Evolutionary conservation across 441 rosid genomes (phyloP), one percentile per base, ranked within the genome.

Genomic region (Erodium chrysanthum): DNA sequence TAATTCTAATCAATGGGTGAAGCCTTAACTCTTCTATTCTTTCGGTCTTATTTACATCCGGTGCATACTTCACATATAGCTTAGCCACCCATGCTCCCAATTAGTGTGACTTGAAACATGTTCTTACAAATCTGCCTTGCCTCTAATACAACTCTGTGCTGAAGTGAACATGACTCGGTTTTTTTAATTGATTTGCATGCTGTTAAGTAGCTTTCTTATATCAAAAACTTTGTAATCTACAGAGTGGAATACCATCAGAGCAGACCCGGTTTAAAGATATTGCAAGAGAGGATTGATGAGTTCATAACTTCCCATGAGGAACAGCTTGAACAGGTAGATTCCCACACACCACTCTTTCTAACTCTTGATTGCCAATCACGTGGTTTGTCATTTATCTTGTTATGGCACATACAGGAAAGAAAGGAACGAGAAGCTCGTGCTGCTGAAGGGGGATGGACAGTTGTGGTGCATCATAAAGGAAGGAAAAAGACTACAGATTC

Each of bases 371-470:
- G 18, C 54, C 58, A 5, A 4, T 50, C 46, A 33, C 31, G 10
- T 67, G 2, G 62, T 68, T 67, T 61, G 64, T 70, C 21, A 35
- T 52, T 75, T 33, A 25, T 14, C 0, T 67, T 76, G 21, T 72
- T 50, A 46, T 67, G 75, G 12, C 64, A 50, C 62, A 67, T 70
- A 72, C 84, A 94, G 97, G 90, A 83, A 81, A 80, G 81, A 64
- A 81, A 80, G 78, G 92, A 86, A 70, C 82, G 78, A 72, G 92
- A 85, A 79, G 88, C 83, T 42, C 85, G 64, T 52, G 85, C 75
- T 64, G 84, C 86, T 22, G 91, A 84, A 66, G 95, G 84, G 46
- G 95, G 95, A 46, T 88, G 95, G 95, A 86, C 88, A 37, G 92
- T 86, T 68, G 95, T 86, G 23, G 75, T 70, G 25, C 95, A 85